Conservation (phyloP, 305 asterid species). For the Fraxinus floribunda region DNA sequence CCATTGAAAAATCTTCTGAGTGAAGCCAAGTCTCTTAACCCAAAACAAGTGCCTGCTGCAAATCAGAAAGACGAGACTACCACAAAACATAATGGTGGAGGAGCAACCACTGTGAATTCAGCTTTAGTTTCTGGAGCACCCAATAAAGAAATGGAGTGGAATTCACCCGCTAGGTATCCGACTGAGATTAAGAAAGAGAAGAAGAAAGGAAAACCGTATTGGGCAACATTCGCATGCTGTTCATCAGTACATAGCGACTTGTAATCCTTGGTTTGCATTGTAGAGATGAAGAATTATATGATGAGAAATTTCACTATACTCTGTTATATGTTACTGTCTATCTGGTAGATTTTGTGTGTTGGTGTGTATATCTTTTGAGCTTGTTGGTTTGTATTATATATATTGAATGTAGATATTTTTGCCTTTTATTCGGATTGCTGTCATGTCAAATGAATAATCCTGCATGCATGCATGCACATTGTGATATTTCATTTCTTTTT, state of each 20-base stretch:
- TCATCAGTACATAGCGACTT: constrained; percentile 63
- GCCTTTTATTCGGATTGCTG: background rate
- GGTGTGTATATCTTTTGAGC: background rate
- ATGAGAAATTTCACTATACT: background rate
- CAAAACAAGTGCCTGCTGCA: constrained; percentile 40
- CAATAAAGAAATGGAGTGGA: constrained; percentile 65
- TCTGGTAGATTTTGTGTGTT: background rate
- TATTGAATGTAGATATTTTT: background rate
- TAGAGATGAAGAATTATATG: background rate
- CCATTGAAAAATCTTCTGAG: constrained; percentile 57
- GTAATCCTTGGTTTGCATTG: constrained; percentile 18
- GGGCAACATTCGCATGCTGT: constrained; percentile 96
- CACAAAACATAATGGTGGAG: constrained; percentile 35
- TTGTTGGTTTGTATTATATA: background rate
- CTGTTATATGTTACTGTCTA: background rate
- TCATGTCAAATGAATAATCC: background rate
- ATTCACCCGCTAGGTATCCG: constrained; percentile 85
- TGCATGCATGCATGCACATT: background rate
- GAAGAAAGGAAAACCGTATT: constrained; percentile 64
- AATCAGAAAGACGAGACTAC: constrained; percentile 40
- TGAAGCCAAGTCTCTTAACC: constrained; percentile 58
- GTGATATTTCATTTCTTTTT: background rate
- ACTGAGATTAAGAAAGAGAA: constrained; percentile 75
- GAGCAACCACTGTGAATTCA: constrained; percentile 37
- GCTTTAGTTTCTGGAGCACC: constrained; percentile 35